Percentiles rank a stretch among this genome's conserved stretches.
phyloP scores from a whole-genome alignment of 208 protist genomes.

The Leishmania tropica region DNA sequence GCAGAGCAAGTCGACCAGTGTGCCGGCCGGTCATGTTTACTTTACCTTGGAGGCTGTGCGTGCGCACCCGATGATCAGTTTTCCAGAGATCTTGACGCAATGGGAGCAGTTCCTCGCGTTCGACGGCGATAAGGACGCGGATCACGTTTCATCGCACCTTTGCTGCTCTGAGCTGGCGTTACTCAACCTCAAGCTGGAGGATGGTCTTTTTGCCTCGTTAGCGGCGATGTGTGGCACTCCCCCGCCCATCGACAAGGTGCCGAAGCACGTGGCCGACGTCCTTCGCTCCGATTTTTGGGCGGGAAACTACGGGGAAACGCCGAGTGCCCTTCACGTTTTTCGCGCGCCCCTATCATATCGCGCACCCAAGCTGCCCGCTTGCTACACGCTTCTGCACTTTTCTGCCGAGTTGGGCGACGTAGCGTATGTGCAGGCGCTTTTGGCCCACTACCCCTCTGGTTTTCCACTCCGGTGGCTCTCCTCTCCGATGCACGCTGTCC shows the following conservation, averaged over 20 bases:
- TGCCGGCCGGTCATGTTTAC: not conserved
- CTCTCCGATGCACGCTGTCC: not conserved
- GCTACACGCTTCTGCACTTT: slow-evolving; percentile 55
- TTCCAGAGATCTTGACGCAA: slow-evolving; percentile 40
- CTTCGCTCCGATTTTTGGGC: slow-evolving; percentile 3
- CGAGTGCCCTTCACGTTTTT: not conserved
- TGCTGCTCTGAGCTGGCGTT: slow-evolving; percentile 40
- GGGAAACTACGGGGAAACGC: not conserved
- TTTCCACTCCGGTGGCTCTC: slow-evolving; percentile 25
- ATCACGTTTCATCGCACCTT: slow-evolving; percentile 14
- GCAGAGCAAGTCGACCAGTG: not conserved
- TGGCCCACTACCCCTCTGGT: not conserved
- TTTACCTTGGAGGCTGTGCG: slow-evolving; percentile 15
- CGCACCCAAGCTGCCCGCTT: not conserved
- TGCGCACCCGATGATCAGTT: slow-evolving; percentile 25
- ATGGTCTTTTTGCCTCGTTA: slow-evolving; percentile 16
- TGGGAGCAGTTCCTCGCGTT: slow-evolving; percentile 25
- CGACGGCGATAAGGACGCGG: not conserved
- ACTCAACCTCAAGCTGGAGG: slow-evolving; percentile 50
- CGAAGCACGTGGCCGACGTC: slow-evolving; percentile 7
- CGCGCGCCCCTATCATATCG: not conserved
- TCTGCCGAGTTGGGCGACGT: slow-evolving; percentile 53
- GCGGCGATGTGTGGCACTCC: slow-evolving; percentile 5
- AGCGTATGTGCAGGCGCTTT: slow-evolving; percentile 13
- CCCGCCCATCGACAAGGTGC: not conserved